A percentile compares a stretch with the other conserved stretches of the same genome.
Evolutionary conservation across 2,329 filamentous ascomycete genomes (phyloP).

Genomic region (Juglanconis sp.): DNA sequence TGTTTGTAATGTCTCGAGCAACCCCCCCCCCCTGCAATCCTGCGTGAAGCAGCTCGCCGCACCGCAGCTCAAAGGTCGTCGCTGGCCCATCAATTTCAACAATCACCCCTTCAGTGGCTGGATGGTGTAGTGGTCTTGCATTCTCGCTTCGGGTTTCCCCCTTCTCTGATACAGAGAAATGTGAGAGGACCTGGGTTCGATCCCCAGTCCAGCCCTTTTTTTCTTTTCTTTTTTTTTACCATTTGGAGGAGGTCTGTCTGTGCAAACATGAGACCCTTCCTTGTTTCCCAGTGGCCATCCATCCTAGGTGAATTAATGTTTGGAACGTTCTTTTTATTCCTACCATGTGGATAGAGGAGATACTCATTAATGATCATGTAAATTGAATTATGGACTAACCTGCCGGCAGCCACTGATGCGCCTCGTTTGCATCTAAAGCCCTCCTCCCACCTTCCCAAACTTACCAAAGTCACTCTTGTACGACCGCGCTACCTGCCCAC

Average conservation of each 20-base stretch:
- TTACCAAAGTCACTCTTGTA: constrained; percentile 6
- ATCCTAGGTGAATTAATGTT: too few relatives aligned
- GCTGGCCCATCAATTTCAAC: not conserved
- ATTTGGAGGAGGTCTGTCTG: too few relatives aligned
- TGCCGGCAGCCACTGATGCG: not conserved
- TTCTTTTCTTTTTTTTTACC: not conserved
- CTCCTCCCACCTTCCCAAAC: not conserved
- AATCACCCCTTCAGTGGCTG: not conserved
- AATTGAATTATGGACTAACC: not conserved
- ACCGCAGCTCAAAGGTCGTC: not conserved
- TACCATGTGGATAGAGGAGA: too few relatives aligned
- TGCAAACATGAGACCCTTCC: too few relatives aligned
- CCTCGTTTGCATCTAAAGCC: not conserved
- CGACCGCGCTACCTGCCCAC: not conserved
- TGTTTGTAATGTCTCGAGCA: too few relatives aligned
- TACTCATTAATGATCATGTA: not conserved
- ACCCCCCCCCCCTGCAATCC: too few relatives aligned
- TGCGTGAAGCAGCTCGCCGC: not conserved
- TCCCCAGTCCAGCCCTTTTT: too few relatives aligned
- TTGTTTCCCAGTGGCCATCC: too few relatives aligned
- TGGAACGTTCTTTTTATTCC: too few relatives aligned
- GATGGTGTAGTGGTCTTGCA: not conserved
- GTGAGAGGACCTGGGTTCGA: too few relatives aligned
- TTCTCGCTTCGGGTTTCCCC: not conserved
- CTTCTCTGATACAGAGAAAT: not conserved